Percentiles rank a stretch among this genome's conserved stretches.
phyloP scores from a whole-genome alignment of 2,329 filamentous ascomycete species.

The Mycosphaerelloides madeirae region DNA sequence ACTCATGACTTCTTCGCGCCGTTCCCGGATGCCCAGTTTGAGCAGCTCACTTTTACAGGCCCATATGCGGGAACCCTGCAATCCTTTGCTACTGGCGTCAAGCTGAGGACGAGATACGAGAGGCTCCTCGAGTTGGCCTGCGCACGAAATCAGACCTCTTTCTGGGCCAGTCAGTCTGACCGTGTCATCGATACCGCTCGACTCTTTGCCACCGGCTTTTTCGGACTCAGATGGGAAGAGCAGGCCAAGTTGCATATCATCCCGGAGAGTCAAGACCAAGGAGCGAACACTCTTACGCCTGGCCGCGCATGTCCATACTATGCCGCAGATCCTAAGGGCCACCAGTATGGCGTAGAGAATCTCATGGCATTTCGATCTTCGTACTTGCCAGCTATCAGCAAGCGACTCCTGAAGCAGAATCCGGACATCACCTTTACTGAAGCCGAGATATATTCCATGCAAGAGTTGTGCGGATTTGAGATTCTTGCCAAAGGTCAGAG shows the following conservation, averaged over 20 bases:
- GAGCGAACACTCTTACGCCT: constrained; percentile 54
- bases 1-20: constrained; percentile 52
- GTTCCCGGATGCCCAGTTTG: constrained; percentile 43
- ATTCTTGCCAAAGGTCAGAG: constrained; percentile 50
- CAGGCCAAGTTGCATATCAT: constrained; percentile 48
- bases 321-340: constrained; percentile 39
- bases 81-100: constrained; percentile 52
- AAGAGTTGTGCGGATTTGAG: constrained; percentile 59
- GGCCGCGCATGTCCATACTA: constrained; percentile 45
- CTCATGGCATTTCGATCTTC: constrained; percentile 44
- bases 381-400: constrained; percentile 46
- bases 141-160: constrained; percentile 30
- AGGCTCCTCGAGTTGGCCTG: constrained; percentile 38
- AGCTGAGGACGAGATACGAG: constrained; percentile 50
- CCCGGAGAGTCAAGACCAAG: constrained; percentile 47
- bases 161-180: constrained; percentile 53
- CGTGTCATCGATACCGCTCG: constrained; percentile 55
- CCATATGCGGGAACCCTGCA: constrained; percentile 53
- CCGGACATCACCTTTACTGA: constrained; percentile 41
- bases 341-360: constrained; percentile 48
- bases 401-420: constrained; percentile 42
- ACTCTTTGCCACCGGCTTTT: constrained; percentile 53
- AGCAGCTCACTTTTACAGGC: constrained; percentile 52
- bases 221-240: constrained; percentile 46
- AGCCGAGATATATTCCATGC: constrained; percentile 54